Base-by-base conservation (phyloP, 2,329 filamentous ascomycete genomes). In the Chaetomiaceae sp. region DNA sequence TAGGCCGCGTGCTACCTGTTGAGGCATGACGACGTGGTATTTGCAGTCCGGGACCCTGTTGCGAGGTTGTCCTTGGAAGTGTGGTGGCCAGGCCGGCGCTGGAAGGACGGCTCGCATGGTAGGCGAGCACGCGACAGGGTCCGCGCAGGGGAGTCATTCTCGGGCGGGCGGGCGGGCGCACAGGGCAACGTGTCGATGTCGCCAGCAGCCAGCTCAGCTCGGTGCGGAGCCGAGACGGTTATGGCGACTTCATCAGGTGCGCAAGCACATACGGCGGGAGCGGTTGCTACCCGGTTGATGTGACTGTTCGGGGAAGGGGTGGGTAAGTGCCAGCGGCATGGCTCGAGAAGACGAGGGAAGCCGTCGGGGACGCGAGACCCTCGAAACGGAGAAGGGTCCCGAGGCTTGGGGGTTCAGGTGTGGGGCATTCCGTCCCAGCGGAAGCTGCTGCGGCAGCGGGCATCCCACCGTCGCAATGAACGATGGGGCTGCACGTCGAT, bases 1-100 rank as follows among this genome's bases (percentile, higher is more conserved):
- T 64, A n/a, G 65, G 63, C 48, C 64, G 56, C 19, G 47, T 14
- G 19, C 24, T 45, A 20, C 45, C 24, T 1, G 52, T 38, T 5
- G 55, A 57, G 7, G 40, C 56, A 55, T 56, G 45, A 11, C 57
- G 52, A 27, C 34, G 30, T 36, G 48, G 52, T 41, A 18, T 22
- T 20, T 35, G 45, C 37, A 29, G 39, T 39, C 34, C 43, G 17
- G 17, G 27, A 7, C 24, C 14, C 12, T 44, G 45, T 48, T 32
- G 38, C 26, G 17, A 18, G 26, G 27, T 18, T 24, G 26, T 15
- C 22, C 35, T n/a, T n/a, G n/a, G n/a, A n/a, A n/a, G n/a, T n/a
- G n/a, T n/a, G n/a, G n/a, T 22, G 14, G 45, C 38, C 48, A 47
- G 47, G 42, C 19, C 33, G 27, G 45, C 17, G 42, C 42, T 29